Evolutionary conservation across 1,284 basidiomycete genomes (phyloP).

Genomic region (Trametes polyzona): DNA sequence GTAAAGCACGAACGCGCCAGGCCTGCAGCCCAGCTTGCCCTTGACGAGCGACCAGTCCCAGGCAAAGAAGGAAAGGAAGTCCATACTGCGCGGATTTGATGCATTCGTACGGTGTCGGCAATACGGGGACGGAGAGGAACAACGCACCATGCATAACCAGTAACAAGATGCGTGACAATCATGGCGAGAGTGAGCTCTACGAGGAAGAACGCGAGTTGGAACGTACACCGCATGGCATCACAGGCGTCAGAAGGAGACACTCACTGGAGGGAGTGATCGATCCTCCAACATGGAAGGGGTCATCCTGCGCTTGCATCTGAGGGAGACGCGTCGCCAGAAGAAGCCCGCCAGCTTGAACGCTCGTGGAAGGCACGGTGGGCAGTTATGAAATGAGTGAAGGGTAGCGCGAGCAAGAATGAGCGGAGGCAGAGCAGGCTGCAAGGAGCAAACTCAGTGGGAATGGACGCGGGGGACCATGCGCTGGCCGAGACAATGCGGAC

Average conservation of each 20-base stretch:
- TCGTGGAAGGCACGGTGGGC: background rate
- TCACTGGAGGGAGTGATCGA: conserved; percentile 2
- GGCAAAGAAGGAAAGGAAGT: conserved; percentile 6
- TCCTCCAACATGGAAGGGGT: conserved; percentile 9
- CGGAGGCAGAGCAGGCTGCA: too few species aligned
- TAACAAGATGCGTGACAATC: conserved; percentile 14
- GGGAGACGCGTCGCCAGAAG: conserved; percentile 1
- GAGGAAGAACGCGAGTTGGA: too few species aligned
- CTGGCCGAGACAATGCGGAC: too few species aligned
- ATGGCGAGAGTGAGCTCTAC: conserved; percentile 7
- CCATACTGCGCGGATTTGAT: conserved; percentile 8
- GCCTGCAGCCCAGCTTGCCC: conserved; percentile 13
- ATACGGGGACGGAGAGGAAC: background rate
- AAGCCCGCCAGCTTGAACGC: conserved; percentile 3
- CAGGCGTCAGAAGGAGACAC: background rate
- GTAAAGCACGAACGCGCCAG: conserved; percentile 15
- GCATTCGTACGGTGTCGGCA: background rate
- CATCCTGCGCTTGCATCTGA: conserved; percentile 11
- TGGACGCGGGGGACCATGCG: background rate
- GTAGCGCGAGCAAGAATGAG: too few species aligned
- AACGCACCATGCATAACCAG: conserved; percentile 17
- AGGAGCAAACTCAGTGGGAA: too few species aligned
- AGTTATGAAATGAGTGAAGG: background rate
- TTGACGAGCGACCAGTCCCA: conserved; percentile 14
- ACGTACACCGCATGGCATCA: background rate